Base-by-base conservation (phyloP, 2,329 filamentous ascomycete genomes). In the Colletotrichum sp. region DNA sequence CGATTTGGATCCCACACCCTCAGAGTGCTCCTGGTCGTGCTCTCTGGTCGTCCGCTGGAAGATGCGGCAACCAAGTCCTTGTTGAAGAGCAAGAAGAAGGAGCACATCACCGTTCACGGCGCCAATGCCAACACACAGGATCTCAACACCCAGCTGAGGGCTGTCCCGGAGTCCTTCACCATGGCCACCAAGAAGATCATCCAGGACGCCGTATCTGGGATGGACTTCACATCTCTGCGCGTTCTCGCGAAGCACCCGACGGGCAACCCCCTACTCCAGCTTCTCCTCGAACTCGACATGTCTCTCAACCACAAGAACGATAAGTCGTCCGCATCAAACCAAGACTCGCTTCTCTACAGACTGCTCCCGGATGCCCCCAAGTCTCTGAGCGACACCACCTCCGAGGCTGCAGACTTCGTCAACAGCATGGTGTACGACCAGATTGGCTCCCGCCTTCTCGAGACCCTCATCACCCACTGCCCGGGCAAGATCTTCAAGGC, bases 51-150 rank as follows among this genome's bases (percentile, higher is more conserved):
- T 75, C 93, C 96, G 0, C 87, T 98, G 7, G 92, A 95, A 73
- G 91, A 94, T 73, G 86, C 90, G 1, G 90, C 93, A 1, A 92
- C 90, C 28, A 93, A 93, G 82, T 93, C 93, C 2, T 86, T 98
- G n/a, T 85, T 98, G 62, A 95, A 96, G 82, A 98, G 96, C 88
- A 96, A 95, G 84, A 96, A 93, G 86, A 98, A 98, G 85, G 96
- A 98, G 84, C 93, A 94, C 79, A 89, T 97, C 66, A 90, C 91
- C 2, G 91, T 94, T 3, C 87, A 90, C 6, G 89, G 90, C 58
- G 84, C 87, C 2, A 87, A 89, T 4, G 86, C 86, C 6, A 82
- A 86, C 4, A 85, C 88, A 10, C 71, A 71, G 16, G 76, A 75
- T 21, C 75, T 84, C 15, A 84, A 83, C 58, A 80, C 83, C 13